These are phyloP conservation scores for Bromus sterilis DNA, from an alignment of 176 grass and related monocot genomes.

Conservation along the genomic window DNA sequence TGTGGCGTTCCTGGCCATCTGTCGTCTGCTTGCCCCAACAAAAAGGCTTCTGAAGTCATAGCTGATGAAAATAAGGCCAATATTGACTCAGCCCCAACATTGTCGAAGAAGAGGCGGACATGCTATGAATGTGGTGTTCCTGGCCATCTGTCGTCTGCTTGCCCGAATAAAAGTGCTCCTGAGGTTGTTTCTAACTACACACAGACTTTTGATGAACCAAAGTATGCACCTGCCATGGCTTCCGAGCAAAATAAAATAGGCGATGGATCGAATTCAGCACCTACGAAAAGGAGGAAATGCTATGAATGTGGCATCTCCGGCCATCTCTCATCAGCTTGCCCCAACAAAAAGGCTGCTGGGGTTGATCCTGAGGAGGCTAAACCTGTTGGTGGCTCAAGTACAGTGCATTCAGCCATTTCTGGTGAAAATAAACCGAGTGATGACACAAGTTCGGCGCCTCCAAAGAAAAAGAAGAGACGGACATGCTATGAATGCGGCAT, in stretches of 20 bases:
- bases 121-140: slow-evolving; percentile 63
- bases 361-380: neutral
- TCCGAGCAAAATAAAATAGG: neutral
- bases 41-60: slow-evolving; percentile 26
- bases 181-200: slow-evolving; percentile 13
- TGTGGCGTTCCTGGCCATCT: slow-evolving; percentile 67
- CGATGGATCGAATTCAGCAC: slow-evolving; percentile 27
- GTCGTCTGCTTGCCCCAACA: slow-evolving; percentile 67
- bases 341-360: slow-evolving; percentile 34
- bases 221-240: neutral
- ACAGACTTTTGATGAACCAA: slow-evolving; percentile 13
- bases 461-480: slow-evolving; percentile 70
- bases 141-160: slow-evolving; percentile 67
- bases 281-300: slow-evolving; percentile 57
- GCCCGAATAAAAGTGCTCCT: slow-evolving; percentile 43
- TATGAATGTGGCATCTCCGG: slow-evolving; percentile 59
- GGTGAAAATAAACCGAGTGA: slow-evolving; percentile 15
- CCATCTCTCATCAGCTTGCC: slow-evolving; percentile 70
- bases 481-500: slow-evolving; percentile 78
- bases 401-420: neutral
- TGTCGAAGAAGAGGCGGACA: slow-evolving; percentile 60
- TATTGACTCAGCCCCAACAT: slow-evolving; percentile 16
- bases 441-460: slow-evolving; percentile 16
- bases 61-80: slow-evolving; percentile 25
- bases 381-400: slow-evolving; percentile 7